Evolutionary conservation across 2,329 filamentous ascomycete species (phyloP), one percentile per base, ranked within the genome.

Genomic region (Sclerotiophoma versabilis): DNA sequence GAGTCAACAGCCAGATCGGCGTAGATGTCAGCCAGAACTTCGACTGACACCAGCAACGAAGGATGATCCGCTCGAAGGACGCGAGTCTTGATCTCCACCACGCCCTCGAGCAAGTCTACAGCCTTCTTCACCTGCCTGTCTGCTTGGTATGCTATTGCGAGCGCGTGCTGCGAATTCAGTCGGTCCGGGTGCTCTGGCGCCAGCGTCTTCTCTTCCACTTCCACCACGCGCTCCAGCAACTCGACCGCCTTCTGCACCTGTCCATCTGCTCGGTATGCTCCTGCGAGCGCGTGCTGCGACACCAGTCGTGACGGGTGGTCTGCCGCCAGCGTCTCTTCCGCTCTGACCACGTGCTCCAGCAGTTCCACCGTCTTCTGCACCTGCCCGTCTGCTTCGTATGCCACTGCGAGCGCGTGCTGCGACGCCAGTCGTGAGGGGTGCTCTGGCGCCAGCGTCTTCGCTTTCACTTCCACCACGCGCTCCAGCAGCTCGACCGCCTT

Each of bases 81-180:
- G n/a, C n/a, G n/a, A n/a, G n/a, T n/a, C n/a, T n/a, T n/a, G n/a
- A 34, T 23, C 12, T 27, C 15, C 3, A 29, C 23, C 10, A 42
- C 38, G 9, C 6, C 12, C 42, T 52, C 48, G 17, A 52, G 33
- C 22, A 54, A 39, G 33, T 54, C 29, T 27, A 58, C 39, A 37
- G 50, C 55, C 50, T 51, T 46, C 44, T 54, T 23, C 9, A 58
- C 39, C 33, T 58, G 39, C 22, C 55, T 34, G 19, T 58, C 41
- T 29, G 45, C 50, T 42, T 26, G 15, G 26, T 42, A 42, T 30
- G 49, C 54, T 37, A 9, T 41, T 50, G 54, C 54, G 25, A 59
- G 51, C 14, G 2, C 30, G 23, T 59, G 43, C 41, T 54, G 47
- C 9, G 53, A 54, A 17, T 19, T 15, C 9, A 57, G 53, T 43